Base-by-base conservation (phyloP, 768 basidiomycete genomes). In the Scleroderma bovista region DNA sequence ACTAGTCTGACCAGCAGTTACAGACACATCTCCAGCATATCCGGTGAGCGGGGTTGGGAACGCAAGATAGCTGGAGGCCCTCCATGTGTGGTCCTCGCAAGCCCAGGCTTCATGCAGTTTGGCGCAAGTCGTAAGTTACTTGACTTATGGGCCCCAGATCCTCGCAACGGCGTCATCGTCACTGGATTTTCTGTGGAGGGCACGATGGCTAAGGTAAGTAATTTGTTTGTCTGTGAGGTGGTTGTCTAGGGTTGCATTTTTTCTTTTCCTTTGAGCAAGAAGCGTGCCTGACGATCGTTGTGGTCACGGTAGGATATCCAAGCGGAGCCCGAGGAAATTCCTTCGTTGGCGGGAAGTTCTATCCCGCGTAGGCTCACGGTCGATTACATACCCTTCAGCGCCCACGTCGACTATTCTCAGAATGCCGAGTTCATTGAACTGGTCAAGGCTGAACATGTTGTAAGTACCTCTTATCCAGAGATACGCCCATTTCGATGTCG, bases 141-240 rank as follows among this genome's bases (percentile, higher is more conserved):
- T 52, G 94, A 98, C 67, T 79, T 88, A 26, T 97, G 93, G 95
- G 92, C 93, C 13, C 88, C 92, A 1, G 95, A 97, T 64, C 78
- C 89, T 44, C 83, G 91, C 56, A 99, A 98, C 58, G 95, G 95
- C 20, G 74, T 96, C 44, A 86, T 98, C 63, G 76, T 97, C 51
- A 96, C 94, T 39, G 95, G 95, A 13, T 97, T 96, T 64, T 93
- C 92, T n/a, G 80, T 96, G 24, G 93, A 96, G 71, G 95, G 95
- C 40, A 96, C 95, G 5, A 73, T 88, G 76, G 94, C 95, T 50
- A 81, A 93, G 81, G 94, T 95, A 80, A 86, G 93, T 88, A 60
- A 31, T 48, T 9, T 9, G 9, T 29, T 29, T 29, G 26, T 29
- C 26, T 29, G 26, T 29, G 26, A 9, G 26, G 9, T 5, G 5